Percentiles rank a stretch among this genome's conserved stretches.
Evolutionary conservation across 2,329 filamentous ascomycete genomes (phyloP).

Genomic region (Metarhizium sp.): DNA sequence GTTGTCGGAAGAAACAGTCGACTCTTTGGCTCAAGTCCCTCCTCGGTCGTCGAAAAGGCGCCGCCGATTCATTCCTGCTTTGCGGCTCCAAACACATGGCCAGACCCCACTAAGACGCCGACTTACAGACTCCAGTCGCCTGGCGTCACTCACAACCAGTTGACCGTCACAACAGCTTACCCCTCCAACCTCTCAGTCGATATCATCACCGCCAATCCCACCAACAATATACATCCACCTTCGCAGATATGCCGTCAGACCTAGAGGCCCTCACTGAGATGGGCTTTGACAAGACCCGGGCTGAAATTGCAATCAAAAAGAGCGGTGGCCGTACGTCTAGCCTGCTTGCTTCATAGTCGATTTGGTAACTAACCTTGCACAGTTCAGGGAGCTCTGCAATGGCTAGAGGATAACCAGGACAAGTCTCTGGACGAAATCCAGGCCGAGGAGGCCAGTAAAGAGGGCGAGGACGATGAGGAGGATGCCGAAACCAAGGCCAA

Average conservation of each 20-base stretch:
- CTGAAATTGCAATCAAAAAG: constrained; percentile 76
- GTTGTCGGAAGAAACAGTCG: no score
- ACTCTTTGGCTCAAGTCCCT: no score
- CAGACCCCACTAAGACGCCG: constrained; percentile 6
- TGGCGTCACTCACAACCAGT: constrained; percentile 7
- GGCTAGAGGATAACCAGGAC: constrained; percentile 88
- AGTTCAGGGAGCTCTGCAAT: constrained; percentile 88
- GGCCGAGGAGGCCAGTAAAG: constrained; percentile 26
- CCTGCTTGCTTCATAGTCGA: background rate
- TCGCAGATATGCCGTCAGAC: constrained; percentile 48
- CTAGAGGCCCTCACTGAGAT: constrained; percentile 56
- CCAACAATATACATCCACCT: constrained; percentile 7
- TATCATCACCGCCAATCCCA: constrained; percentile 5
- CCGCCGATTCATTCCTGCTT: background rate
- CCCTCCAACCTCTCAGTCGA: background rate
- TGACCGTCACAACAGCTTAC: background rate
- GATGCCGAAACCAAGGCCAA: constrained; percentile 41
- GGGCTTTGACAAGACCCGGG: constrained; percentile 76
- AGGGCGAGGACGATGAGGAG: constrained; percentile 38
- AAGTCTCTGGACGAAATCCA: constrained; percentile 77
- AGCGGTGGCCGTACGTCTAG: constrained; percentile 60
- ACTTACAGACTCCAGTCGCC: constrained; percentile 2
- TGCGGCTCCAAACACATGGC: background rate
- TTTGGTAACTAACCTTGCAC: constrained; percentile 5
- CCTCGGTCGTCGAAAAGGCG: no score